phyloP scores from a whole-genome alignment of 257 asterid species.

The Primulina tabacum region DNA sequence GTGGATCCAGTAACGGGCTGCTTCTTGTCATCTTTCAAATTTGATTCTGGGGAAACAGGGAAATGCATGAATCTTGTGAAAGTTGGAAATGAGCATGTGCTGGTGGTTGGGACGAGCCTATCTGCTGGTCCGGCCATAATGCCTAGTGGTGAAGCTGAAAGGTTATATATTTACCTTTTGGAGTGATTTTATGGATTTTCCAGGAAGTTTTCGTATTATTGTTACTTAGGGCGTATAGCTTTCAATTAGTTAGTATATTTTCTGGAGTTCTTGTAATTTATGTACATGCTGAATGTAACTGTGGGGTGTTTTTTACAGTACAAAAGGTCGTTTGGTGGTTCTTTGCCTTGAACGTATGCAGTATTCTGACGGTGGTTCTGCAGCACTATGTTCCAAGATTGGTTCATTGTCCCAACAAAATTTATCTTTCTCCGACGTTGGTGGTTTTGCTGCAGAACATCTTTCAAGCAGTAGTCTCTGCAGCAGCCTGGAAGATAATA shows the following conservation, averaged over 20 bases:
- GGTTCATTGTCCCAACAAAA: constrained; percentile 57
- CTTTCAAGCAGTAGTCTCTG: constrained; percentile 67
- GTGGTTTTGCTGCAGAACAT: constrained; percentile 59
- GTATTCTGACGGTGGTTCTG: constrained; percentile 67
- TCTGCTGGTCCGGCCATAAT: constrained; percentile 90
- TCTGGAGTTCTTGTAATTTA: constrained; percentile 4
- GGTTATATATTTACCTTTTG: constrained; percentile 36
- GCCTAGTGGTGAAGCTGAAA: constrained; percentile 99
- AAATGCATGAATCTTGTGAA: constrained; percentile 94
- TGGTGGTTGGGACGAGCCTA: constrained; percentile 90
- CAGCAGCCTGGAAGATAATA: constrained; percentile 82
- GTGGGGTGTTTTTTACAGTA: constrained; percentile 45
- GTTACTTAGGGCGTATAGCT: not conserved
- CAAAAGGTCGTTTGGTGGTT: constrained; percentile 85
- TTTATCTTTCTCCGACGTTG: constrained; percentile 50
- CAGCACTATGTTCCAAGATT: constrained; percentile 42
- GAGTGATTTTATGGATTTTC: not conserved
- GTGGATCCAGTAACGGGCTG: constrained; percentile 91
- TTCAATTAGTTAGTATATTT: constrained; percentile 11
- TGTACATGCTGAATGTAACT: constrained; percentile 12
- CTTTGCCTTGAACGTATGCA: constrained; percentile 71
- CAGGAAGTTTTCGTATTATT: not conserved
- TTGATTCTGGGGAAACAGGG: constrained; percentile 90
- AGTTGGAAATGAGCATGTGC: constrained; percentile 67
- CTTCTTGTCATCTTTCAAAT: constrained; percentile 68